Evolutionary conservation across 2,329 filamentous ascomycete genomes (phyloP).

Genomic region (Madurella fahalii): DNA sequence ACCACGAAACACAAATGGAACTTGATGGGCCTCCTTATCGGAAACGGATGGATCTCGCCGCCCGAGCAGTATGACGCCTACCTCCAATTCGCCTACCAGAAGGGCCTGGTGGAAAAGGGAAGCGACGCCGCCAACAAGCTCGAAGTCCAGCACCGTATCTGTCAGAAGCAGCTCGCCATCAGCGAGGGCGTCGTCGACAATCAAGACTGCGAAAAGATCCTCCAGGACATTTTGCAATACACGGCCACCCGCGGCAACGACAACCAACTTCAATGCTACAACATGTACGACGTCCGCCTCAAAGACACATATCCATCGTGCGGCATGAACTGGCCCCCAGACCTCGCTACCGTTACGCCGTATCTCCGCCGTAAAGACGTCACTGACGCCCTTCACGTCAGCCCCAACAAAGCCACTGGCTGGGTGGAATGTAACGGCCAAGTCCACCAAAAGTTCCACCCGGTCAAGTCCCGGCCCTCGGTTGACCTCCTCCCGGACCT

Average conservation of each 20-base stretch:
- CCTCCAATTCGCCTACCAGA: slow-evolving; percentile 73
- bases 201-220: slow-evolving; percentile 67
- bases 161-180: slow-evolving; percentile 56
- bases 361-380: slow-evolving; percentile 86
- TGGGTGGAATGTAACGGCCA: slow-evolving; percentile 87
- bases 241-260: slow-evolving; percentile 52
- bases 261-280: slow-evolving; percentile 62
- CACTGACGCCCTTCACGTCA: slow-evolving; percentile 73
- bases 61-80: slow-evolving; percentile 87
- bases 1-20: slow-evolving; percentile 60
- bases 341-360: slow-evolving; percentile 70
- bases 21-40: slow-evolving; percentile 81
- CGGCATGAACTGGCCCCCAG: slow-evolving; percentile 97
- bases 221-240: slow-evolving; percentile 65
- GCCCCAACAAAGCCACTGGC: slow-evolving; percentile 73
- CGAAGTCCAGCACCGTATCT: slow-evolving; percentile 65
- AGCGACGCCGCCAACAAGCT: slow-evolving; percentile 61
- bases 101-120: slow-evolving; percentile 65
- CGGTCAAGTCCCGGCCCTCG: slow-evolving; percentile 67
- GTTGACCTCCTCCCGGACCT: slow-evolving; percentile 72
- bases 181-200: slow-evolving; percentile 62
- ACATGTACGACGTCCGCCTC: slow-evolving; percentile 96
- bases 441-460: slow-evolving; percentile 68
- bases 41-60: slow-evolving; percentile 96
- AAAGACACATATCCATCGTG: slow-evolving; percentile 77